These are phyloP conservation scores for Paraglomus brasilianum DNA, from an alignment of 192 early-diverging fungal genomes.

Conservation along the genomic window DNA sequence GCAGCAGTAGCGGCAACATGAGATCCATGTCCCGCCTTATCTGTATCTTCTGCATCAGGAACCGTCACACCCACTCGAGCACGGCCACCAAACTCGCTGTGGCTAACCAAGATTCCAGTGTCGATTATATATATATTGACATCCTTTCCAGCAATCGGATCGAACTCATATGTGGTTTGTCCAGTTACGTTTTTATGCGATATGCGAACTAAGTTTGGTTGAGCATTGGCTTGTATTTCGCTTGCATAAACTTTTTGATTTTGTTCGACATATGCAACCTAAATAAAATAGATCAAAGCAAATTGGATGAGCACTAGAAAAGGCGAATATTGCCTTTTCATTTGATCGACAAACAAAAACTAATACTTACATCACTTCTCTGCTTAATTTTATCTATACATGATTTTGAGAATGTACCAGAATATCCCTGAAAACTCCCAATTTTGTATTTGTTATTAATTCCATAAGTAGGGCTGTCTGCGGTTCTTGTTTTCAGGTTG, in stretches of 20 bases:
- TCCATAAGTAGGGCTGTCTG: conserved; percentile 41
- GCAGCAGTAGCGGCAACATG: conserved; percentile 70
- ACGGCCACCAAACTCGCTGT: conserved; percentile 73
- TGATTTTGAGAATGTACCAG: conserved; percentile 50
- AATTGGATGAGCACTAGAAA: not conserved
- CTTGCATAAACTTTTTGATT: conserved; percentile 83
- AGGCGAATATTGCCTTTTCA: not conserved
- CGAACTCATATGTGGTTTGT: conserved; percentile 67
- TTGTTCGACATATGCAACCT: conserved; percentile 82
- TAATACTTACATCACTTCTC: conserved; percentile 32
- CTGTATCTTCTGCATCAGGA: conserved; percentile 36
- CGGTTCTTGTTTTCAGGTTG: conserved; percentile 13
- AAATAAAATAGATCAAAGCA: not conserved
- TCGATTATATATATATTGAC: conserved; percentile 64
- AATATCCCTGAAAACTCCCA: conserved; percentile 57
- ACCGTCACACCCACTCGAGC: conserved; percentile 55
- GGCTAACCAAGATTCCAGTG: conserved; percentile 55
- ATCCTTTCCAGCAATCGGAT: conserved; percentile 58
- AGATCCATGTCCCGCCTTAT: conserved; percentile 66
- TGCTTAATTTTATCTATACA: too few relatives aligned
- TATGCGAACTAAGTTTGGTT: conserved; percentile 87
- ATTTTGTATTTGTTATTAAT: conserved; percentile 61
- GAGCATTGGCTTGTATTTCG: conserved; percentile 75
- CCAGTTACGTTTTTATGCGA: conserved; percentile 47
- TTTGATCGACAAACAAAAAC: not conserved